A percentile compares a stretch with the other conserved stretches of the same genome.
phyloP scores from a whole-genome alignment of 2,329 filamentous ascomycete genomes.

The Keithomyces neogunnii region DNA sequence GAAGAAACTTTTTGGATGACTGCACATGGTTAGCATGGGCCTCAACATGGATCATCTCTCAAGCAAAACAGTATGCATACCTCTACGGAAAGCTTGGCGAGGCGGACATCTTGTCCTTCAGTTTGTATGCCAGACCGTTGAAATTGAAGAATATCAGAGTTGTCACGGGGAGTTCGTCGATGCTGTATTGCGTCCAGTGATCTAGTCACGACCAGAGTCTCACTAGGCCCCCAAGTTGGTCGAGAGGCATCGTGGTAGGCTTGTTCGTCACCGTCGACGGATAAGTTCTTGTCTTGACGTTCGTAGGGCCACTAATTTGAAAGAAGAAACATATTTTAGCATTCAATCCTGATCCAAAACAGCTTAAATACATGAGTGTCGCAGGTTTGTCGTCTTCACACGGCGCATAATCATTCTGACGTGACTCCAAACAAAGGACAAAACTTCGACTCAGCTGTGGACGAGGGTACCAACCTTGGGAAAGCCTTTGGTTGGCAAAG shows the following conservation, averaged over 20 bases:
- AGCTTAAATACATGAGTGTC: neutral
- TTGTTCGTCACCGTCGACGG: constrained; percentile 56
- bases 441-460: constrained; percentile 21
- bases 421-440: constrained; percentile 12
- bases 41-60: neutral
- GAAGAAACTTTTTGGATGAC: constrained; percentile 47
- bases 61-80: constrained; percentile 20
- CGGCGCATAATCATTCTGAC: constrained; percentile 14
- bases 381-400: neutral
- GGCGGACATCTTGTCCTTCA: constrained; percentile 55
- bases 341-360: constrained; percentile 32
- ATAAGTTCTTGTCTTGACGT: constrained; percentile 62
- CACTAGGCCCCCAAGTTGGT: constrained; percentile 69
- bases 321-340: constrained; percentile 13
- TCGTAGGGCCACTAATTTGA: constrained; percentile 73
- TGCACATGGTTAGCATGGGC: constrained; percentile 17
- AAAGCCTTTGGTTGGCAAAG: constrained; percentile 55
- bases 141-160: constrained; percentile 22
- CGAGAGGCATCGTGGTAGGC: constrained; percentile 67
- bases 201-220: constrained; percentile 56
- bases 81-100: constrained; percentile 54
- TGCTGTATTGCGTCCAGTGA: constrained; percentile 29
- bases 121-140: constrained; percentile 45
- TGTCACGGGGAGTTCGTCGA: constrained; percentile 18
- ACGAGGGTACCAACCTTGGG: constrained; percentile 70